Percentiles rank a stretch among this genome's conserved stretches.
Evolutionary conservation across 345 rosid species (phyloP).

Genomic region (Syzygium aqueum): DNA sequence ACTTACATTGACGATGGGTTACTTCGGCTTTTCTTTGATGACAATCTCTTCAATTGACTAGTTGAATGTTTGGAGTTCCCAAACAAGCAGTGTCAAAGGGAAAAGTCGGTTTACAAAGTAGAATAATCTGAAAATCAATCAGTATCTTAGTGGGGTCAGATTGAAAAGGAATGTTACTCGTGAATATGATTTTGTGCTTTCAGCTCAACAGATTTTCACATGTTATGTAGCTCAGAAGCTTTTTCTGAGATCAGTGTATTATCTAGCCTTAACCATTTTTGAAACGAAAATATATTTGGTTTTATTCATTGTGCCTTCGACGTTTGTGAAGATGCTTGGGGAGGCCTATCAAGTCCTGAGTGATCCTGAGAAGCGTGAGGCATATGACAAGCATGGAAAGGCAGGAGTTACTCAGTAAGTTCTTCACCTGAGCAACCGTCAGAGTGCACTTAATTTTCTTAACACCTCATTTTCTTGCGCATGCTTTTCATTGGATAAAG

Average conservation of each 20-base stretch:
- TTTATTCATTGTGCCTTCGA: background rate
- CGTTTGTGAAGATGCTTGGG: constrained; percentile 59
- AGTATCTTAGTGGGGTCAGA: background rate
- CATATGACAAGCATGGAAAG: constrained; percentile 83
- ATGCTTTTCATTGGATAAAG: background rate
- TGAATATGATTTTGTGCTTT: background rate
- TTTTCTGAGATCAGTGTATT: background rate
- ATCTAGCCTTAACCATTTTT: background rate
- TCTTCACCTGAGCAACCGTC: background rate
- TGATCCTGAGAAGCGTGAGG: constrained; percentile 81
- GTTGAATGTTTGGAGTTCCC: background rate
- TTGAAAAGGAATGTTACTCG: background rate
- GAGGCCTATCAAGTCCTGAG: constrained; percentile 94
- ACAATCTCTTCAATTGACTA: background rate
- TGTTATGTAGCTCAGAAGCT: background rate
- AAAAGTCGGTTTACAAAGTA: background rate
- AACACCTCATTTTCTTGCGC: background rate
- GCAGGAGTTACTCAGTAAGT: constrained; percentile 74
- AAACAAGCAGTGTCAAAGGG: background rate
- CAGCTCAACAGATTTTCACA: background rate
- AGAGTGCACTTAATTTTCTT: background rate
- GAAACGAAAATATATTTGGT: background rate
- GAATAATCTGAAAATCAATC: background rate
- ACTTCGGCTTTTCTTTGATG: background rate
- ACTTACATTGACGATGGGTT: background rate